phyloP scores from a whole-genome alignment of 1,139 yeast species.

The Magnusiomyces clavatus region DNA sequence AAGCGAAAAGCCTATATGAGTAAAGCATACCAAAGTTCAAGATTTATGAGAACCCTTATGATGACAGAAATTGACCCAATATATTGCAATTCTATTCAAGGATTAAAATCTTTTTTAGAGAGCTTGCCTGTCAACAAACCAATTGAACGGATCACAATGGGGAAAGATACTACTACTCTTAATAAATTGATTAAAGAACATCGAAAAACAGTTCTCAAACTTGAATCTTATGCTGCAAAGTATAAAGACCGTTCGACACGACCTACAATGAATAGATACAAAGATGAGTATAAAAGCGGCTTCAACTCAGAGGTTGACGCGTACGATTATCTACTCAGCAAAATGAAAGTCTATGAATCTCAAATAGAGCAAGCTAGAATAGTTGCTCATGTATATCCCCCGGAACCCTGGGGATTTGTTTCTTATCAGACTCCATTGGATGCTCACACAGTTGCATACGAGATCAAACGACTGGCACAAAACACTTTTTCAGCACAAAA shows the following conservation, averaged over 20 bases:
- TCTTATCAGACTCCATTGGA: constrained; percentile 27
- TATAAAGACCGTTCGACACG: constrained; percentile 23
- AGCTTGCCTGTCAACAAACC: constrained; percentile 16
- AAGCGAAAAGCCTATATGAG: constrained; percentile 25
- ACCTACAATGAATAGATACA: constrained; percentile 19
- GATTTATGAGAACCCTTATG: constrained; percentile 31
- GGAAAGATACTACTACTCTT: constrained; percentile 28
- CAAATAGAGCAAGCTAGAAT: constrained; percentile 25
- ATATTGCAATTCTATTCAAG: constrained; percentile 23
- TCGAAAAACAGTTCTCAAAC: constrained; percentile 21
- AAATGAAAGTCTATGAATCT: constrained; percentile 23
- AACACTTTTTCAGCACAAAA: constrained; percentile 6
- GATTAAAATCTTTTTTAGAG: constrained; percentile 22
- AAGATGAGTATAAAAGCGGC: constrained; percentile 17
- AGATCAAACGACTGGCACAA: no score
- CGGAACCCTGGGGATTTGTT: constrained; percentile 33
- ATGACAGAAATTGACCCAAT: constrained; percentile 30
- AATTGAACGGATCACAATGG: constrained; percentile 29
- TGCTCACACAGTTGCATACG: constrained; percentile 25
- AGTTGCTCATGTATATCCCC: constrained; percentile 15
- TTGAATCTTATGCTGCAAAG: constrained; percentile 31
- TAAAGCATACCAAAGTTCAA: constrained; percentile 25
- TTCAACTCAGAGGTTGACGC: constrained; percentile 25
- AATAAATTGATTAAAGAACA: constrained; percentile 28
- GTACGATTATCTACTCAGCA: constrained; percentile 25